Percentiles rank a stretch among this genome's conserved stretches.
Evolutionary conservation across 1,284 basidiomycete genomes (phyloP).

Genomic region (Cryptococcus sp.): DNA sequence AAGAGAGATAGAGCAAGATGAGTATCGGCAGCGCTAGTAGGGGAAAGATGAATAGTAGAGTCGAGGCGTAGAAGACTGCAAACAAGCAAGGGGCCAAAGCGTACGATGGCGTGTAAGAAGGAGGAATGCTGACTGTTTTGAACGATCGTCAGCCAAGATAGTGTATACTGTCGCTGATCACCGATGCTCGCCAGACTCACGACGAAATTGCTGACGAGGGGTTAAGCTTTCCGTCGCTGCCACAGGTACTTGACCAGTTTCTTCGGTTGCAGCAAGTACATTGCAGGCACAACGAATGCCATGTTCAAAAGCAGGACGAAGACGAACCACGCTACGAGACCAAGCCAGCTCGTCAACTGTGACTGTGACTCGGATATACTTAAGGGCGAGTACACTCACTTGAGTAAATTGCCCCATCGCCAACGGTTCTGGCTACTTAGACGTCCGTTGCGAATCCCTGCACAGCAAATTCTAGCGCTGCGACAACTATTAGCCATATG

Average conservation of each 20-base stretch:
- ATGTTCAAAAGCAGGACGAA: constrained; percentile 66
- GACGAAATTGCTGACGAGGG: constrained; percentile 73
- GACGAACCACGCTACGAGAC: constrained; percentile 47
- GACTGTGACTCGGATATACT: too few relatives aligned
- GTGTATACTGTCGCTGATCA: too few relatives aligned
- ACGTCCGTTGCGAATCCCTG: constrained; percentile 59
- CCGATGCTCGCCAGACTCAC: constrained; percentile 53
- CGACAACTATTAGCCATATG: constrained; percentile 66
- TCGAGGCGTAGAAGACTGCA: constrained; percentile 66
- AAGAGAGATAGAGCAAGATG: constrained; percentile 65
- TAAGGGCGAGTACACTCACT: constrained; percentile 54
- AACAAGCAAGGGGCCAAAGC: constrained; percentile 66
- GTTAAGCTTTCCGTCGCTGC: constrained; percentile 64
- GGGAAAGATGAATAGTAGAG: constrained; percentile 73
- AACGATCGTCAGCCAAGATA: too few relatives aligned
- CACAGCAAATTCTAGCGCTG: constrained; percentile 66
- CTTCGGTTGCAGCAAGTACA: constrained; percentile 68
- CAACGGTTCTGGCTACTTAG: constrained; percentile 58
- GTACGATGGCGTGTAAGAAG: constrained; percentile 66
- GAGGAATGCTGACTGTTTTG: constrained; percentile 67
- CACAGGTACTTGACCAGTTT: constrained; percentile 62
- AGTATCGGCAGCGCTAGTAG: constrained; percentile 70
- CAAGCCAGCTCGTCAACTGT: neutral
- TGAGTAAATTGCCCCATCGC: constrained; percentile 71
- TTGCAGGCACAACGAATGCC: constrained; percentile 69